Conservation (phyloP, 2,329 filamentous ascomycete species). For the Exophiala bonariae region DNA sequence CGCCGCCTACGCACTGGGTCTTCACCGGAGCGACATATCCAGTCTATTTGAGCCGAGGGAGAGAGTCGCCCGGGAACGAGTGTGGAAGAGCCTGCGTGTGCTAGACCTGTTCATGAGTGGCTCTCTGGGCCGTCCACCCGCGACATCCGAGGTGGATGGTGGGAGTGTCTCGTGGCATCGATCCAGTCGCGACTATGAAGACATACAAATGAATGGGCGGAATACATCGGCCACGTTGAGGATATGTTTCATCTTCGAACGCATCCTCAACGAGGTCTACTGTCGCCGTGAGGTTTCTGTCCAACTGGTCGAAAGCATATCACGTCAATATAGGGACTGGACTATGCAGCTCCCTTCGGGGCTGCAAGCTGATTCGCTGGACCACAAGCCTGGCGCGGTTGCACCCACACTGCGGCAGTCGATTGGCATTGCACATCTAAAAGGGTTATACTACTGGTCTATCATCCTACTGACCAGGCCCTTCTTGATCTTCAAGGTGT, state of each 20-base stretch:
- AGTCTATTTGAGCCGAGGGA: slow-evolving; percentile 48
- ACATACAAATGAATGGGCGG: slow-evolving; percentile 39
- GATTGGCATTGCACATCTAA: slow-evolving; percentile 50
- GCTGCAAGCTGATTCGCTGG: slow-evolving; percentile 46
- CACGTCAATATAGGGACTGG: slow-evolving; percentile 43
- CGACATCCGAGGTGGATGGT: slow-evolving; percentile 52
- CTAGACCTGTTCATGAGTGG: slow-evolving; percentile 54
- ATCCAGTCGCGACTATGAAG: slow-evolving; percentile 34
- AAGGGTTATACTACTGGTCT: slow-evolving; percentile 55
- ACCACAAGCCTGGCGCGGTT: slow-evolving; percentile 31
- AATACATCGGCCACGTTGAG: slow-evolving; percentile 48
- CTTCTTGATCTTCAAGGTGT: slow-evolving; percentile 54
- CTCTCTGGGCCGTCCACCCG: slow-evolving; percentile 52
- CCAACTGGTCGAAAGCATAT: slow-evolving; percentile 42
- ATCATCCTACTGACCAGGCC: slow-evolving; percentile 56
- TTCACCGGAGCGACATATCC: slow-evolving; percentile 54
- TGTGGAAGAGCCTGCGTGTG: slow-evolving; percentile 55
- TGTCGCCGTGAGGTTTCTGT: slow-evolving; percentile 45
- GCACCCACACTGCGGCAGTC: slow-evolving; percentile 35
- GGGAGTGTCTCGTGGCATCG: slow-evolving; percentile 28
- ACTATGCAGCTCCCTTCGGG: slow-evolving; percentile 44
- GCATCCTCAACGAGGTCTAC: slow-evolving; percentile 44
- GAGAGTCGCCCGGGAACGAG: slow-evolving; percentile 45
- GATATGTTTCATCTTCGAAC: slow-evolving; percentile 43
- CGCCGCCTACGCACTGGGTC: slow-evolving; percentile 53